Percentiles rank a stretch among this genome's conserved stretches.
Evolutionary conservation across 139 green algal genomes (phyloP).

Genomic region (Astrephomene gubernaculifera): DNA sequence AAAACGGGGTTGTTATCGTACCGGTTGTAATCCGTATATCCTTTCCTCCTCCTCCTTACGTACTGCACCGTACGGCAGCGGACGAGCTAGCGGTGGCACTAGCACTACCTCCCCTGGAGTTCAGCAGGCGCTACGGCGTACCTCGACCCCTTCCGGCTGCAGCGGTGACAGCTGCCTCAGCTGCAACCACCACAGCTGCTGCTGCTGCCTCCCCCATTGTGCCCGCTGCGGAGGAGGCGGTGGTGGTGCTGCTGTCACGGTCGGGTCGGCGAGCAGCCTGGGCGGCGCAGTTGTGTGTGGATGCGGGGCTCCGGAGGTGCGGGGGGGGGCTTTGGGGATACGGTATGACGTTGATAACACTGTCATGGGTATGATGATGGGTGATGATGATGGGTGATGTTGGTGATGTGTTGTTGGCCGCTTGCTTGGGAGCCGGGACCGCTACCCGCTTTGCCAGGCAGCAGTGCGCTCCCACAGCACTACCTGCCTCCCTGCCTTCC

Average conservation of each 20-base stretch:
- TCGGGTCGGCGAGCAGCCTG: slow-evolving; percentile 29
- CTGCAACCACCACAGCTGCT: no score
- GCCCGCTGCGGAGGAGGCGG: background rate
- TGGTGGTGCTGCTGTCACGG: slow-evolving; percentile 1
- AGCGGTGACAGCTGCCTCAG: no score
- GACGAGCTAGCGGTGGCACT: slow-evolving; percentile 34
- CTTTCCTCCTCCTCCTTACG: no score
- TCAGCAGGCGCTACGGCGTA: slow-evolving; percentile 9
- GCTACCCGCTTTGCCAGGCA: background rate
- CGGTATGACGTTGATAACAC: no score
- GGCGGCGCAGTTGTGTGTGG: slow-evolving; percentile 39
- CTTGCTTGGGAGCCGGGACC: background rate
- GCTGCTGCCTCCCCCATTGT: no score
- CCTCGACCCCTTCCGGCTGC: no score
- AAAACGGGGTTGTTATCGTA: no score
- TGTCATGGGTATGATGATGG: no score
- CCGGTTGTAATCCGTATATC: no score
- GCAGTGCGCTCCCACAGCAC: no score
- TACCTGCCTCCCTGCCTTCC: no score
- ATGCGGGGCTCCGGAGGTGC: slow-evolving; percentile 21
- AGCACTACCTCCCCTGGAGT: slow-evolving; percentile 15
- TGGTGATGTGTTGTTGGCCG: background rate
- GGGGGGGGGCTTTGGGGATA: background rate
- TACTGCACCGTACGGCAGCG: background rate
- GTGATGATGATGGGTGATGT: no score